phyloP scores from a whole-genome alignment of 768 basidiomycete species.

The Hebeloma cylindrosporum region DNA sequence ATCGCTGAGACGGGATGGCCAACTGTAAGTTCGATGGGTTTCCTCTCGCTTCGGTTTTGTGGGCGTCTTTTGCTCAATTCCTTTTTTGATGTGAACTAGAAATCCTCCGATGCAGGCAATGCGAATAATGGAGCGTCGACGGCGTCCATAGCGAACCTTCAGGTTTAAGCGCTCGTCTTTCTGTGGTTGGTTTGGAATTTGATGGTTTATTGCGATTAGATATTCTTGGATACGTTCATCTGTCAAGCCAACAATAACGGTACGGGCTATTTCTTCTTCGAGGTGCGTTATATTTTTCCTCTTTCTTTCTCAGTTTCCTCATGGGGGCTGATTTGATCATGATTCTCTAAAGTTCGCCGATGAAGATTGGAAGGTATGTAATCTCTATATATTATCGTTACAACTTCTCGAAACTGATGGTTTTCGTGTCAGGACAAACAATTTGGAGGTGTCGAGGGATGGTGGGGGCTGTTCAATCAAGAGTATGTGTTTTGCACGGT shows the following conservation, averaged over 20 bases:
- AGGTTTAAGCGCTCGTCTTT: slow-evolving; percentile 30
- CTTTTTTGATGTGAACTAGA: slow-evolving; percentile 36
- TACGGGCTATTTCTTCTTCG: slow-evolving; percentile 88
- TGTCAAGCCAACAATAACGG: slow-evolving; percentile 83
- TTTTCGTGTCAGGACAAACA: slow-evolving; percentile 39
- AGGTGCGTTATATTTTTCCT: slow-evolving; percentile 39
- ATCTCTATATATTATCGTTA: slow-evolving; percentile 2
- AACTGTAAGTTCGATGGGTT: slow-evolving; percentile 12
- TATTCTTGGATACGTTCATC: slow-evolving; percentile 82
- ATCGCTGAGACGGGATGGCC: slow-evolving; percentile 88
- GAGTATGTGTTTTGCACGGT: too few relatives aligned
- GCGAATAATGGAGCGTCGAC: slow-evolving; percentile 66
- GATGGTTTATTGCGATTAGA: slow-evolving; percentile 38
- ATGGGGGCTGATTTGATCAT: neutral
- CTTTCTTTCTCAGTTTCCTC: neutral
- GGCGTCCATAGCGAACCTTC: slow-evolving; percentile 62
- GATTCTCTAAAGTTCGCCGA: slow-evolving; percentile 68
- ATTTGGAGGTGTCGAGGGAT: slow-evolving; percentile 80
- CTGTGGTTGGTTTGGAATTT: neutral
- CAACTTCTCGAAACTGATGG: slow-evolving; percentile 4
- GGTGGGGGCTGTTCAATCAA: slow-evolving; percentile 49
- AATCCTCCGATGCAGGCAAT: slow-evolving; percentile 57
- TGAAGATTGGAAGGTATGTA: slow-evolving; percentile 75
- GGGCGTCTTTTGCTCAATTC: neutral
- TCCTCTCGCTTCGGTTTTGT: neutral